Evolutionary conservation across 192 early-diverging fungal genomes (phyloP).

Genomic region (Coemansia sp.): DNA sequence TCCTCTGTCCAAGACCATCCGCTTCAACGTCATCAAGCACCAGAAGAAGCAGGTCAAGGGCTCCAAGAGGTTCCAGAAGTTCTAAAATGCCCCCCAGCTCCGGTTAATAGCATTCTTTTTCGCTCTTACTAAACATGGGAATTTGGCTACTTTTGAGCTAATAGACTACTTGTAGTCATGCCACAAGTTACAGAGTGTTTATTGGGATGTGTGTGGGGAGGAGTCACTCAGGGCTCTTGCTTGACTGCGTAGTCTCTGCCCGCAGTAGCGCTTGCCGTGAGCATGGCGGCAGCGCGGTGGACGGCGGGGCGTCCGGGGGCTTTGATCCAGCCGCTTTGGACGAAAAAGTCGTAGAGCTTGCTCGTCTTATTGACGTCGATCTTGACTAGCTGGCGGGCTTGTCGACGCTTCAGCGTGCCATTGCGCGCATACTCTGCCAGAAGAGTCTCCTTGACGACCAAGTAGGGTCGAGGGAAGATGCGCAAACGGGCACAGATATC

Average conservation of each 20-base stretch:
- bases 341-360: constrained; percentile 90
- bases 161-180: constrained; percentile 5
- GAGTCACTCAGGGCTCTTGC: constrained; percentile 4
- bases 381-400: constrained; percentile 82
- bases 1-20: constrained; percentile 99
- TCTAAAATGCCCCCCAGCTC: constrained; percentile 62
- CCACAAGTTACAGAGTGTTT: not conserved
- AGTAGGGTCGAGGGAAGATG: constrained; percentile 84
- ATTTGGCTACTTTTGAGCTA: not conserved
- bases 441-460: constrained; percentile 90
- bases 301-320: constrained; percentile 22
- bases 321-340: constrained; percentile 90
- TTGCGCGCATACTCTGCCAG: constrained; percentile 78
- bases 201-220: not conserved
- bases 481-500: constrained; percentile 78
- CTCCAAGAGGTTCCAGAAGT: constrained; percentile 89
- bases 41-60: constrained; percentile 76
- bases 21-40: constrained; percentile 99
- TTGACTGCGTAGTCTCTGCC: constrained; percentile 9
- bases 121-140: constrained; percentile 5
- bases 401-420: constrained; percentile 69
- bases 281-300: constrained; percentile 4
- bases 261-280: not conserved
- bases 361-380: constrained; percentile 91
- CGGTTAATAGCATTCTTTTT: constrained; percentile 1